Evolutionary conservation across 2,329 filamentous ascomycete genomes (phyloP).

Genomic region (Alternaria sp.): DNA sequence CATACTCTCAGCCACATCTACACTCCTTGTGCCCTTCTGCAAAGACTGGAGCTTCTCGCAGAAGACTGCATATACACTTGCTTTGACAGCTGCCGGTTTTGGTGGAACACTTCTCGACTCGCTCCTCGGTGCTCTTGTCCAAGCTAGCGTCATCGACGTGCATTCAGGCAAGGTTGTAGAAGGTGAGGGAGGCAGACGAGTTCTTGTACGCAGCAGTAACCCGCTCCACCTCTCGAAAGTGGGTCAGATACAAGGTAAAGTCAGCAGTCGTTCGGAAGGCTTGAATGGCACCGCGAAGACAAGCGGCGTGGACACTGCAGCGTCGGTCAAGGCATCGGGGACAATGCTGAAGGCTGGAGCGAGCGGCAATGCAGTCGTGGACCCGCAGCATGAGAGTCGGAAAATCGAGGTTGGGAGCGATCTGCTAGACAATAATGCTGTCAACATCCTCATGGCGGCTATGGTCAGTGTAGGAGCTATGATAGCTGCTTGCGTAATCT

Average conservation of each 20-base stretch:
- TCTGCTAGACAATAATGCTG: conserved; percentile 91
- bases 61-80: conserved; percentile 54
- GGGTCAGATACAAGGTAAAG: conserved; percentile 47
- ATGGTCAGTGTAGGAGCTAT: conserved; percentile 83
- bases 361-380: conserved; percentile 36
- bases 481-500: conserved; percentile 51
- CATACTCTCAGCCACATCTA: conserved; percentile 71
- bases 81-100: conserved; percentile 75
- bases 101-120: conserved; percentile 88
- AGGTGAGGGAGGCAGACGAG: conserved; percentile 75
- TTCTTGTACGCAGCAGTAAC: conserved; percentile 50
- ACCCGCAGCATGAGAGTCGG: conserved; percentile 54
- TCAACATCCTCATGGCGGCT: conserved; percentile 91
- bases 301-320: conserved; percentile 31
- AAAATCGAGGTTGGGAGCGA: conserved; percentile 72
- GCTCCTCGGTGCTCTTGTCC: conserved; percentile 81
- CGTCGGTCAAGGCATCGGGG: conserved; percentile 36
- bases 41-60: conserved; percentile 41
- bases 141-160: conserved; percentile 85
- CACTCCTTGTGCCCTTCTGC: conserved; percentile 75
- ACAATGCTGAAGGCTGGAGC: conserved; percentile 44
- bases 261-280: conserved; percentile 53
- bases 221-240: conserved; percentile 41
- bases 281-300: conserved; percentile 49
- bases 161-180: conserved; percentile 88